Evolutionary conservation across 768 basidiomycete species (phyloP), one percentile per base, ranked within the genome.

Genomic region (Steccherinum ochraceum): DNA sequence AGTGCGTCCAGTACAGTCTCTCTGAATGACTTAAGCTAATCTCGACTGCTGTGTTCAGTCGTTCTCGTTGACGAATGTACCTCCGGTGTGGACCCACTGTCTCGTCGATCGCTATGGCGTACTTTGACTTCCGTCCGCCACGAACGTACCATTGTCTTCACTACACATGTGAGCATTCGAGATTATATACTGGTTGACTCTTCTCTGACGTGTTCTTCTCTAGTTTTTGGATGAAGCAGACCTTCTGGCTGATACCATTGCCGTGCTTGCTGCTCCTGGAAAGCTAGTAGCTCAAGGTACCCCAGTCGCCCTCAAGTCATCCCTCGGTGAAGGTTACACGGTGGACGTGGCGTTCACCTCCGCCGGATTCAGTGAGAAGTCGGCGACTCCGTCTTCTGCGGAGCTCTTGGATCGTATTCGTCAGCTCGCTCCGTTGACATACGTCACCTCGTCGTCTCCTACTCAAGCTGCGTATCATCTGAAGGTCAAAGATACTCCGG

Each of bases 171-270:
- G 62, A 48, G 80, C 60, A 12, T 4, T 23, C 24, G 12, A 19
- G 4, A 11, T 19, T 40, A 10, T 23, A 18, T 40, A 16, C 27
- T 35, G 7, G 30, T 35, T 16, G 30, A 7, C 16, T 7, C 26
- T 42, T 5, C 45, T 50, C 19, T 49, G 52, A 57, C 46, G 23
- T n/a, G 30, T 48, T n/a, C 11, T 13, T 40, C 19, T 48, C 3
- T 55, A 83, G 81, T 86, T 87, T 67, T 72, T 89, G 1, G 87
- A 89, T 51, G 86, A 89, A 64, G 88, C 88, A 0, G 88, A 90
- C 59, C 69, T 90, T 3, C 70, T 91, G 12, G 88, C 80, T 0
- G 88, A 91, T 57, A 72, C 80, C 19, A 86, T 91, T 47, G 85
- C 83, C 0, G 82, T 90, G 48, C 70, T 91, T 3, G 81, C 83